Evolutionary conservation across 179 eudicot genomes (phyloP), one percentile per base, ranked within the genome.

Genomic region (Nepenthes alata): DNA sequence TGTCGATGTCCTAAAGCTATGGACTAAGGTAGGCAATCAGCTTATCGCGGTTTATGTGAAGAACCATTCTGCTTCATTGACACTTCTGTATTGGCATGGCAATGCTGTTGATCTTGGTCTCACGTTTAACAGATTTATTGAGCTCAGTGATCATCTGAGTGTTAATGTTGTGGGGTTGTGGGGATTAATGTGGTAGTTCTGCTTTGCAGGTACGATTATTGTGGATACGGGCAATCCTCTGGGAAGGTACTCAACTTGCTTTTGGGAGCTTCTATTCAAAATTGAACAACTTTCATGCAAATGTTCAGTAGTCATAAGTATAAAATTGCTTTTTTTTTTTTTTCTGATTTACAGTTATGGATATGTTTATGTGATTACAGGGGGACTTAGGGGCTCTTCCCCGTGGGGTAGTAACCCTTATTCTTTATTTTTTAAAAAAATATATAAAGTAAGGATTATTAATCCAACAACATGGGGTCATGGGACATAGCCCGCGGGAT

Each of bases 61-160:
- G 59, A 59, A 73, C 69, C 72, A 72, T 1, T 53, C 34, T 0
- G 72, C 77, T 47, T 35, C 58, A 1, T 38, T 63, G 11, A 68
- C 77, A 7, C 15, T 67, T 37, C 69, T 73, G 11, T 73, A 53
- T 49, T 73, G 72, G 1, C 77, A 73, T 55, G 75, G 75, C 8
- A 72, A 72, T 57, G 75, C 75, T 9, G 39, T 63, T 25, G 75
- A 72, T 61, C 35, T 73, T 11, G 77, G 77, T 34, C 62, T 51
- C 8, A 63, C 59, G 69, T 65, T 58, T 38, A 39, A 39, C 48
- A 37, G 63, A 12, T 73, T 63, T 11, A 5, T 47, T 13, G 11
- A 53, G 54, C 77, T 73, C 10, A 67, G 72, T 54, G 35, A 3
- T 25, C 65, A 64, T 11, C 77, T 73, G n/a, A 35, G 65, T 13